Base-by-base conservation (phyloP, 768 basidiomycete species). In the Chalciporus sphaerocephalus region DNA sequence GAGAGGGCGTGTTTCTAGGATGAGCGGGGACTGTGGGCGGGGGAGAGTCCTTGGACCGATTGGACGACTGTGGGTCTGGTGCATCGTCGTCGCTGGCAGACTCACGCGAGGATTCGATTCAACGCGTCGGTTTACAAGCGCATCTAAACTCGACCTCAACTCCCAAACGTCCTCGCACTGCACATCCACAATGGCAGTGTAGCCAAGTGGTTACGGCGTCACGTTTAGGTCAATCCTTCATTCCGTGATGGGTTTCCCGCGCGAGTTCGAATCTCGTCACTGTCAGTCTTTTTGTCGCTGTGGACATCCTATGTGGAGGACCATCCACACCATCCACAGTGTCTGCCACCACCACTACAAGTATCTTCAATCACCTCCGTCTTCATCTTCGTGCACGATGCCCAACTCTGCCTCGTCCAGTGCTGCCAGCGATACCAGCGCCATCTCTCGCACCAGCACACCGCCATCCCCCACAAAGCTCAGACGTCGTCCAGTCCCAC, bases 241-340 rank as follows among this genome's bases (percentile, higher is more conserved):
- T 67, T 67, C 74, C 74, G 74, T 75, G 74, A 75, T 75, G 74
- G 74, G 74, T 73, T 72, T 72, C 62, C 74, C 74, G 73, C 74
- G 74, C 74, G 74, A 75, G 74, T 75, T 75, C 74, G 74, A 75
- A 76, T 75, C 74, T 75, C 74, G 74, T 75, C 74, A 75, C 71
- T 75, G 73, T 75, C 74, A 75, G 18, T 24, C 13, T 41, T 4
- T 55, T 55, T 55, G 44, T 49, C 20, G 18, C 11, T 28, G 28
- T 13, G 28, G 15, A 12, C 9, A 13, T 10, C 28, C 12, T 32
- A 23, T 22, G 42, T 36, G 24, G 34, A 32, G 3, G 27, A 28
- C 27, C 27, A 12, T 28, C 27, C n/a, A n/a, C n/a, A n/a, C n/a
- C n/a, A n/a, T n/a, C n/a, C n/a, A n/a, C n/a, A n/a, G n/a, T n/a